Evolutionary conservation across 139 green algal species (phyloP), one percentile per base, ranked within the genome.

Genomic region (Chlamydomonas sphaeroides): DNA sequence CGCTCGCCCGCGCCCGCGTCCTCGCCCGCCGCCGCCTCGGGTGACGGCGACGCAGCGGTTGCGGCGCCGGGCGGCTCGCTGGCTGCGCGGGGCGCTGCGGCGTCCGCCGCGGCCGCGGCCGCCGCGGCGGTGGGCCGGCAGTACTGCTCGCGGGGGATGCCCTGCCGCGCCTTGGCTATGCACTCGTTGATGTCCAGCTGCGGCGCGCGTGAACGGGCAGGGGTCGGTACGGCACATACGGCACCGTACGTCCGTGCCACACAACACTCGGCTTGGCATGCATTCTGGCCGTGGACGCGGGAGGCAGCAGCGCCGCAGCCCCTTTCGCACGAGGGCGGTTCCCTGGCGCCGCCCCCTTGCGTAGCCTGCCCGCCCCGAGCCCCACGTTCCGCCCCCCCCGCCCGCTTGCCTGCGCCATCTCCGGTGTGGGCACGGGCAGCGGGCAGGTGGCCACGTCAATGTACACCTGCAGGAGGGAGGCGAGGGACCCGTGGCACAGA

Each of bases 401-500:
- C 62, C 30, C 41, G 11, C 71, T 26, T 38, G 88, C 78, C 65
- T 78, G 73, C 20, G 76, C 78, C 88, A 97, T 93, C 66, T 93
- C 89, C 25, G 92, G 85, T 2, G 85, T 77, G 0, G 89, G 82
- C 76, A 53, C 84, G 18, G 95, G 94, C 76, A 94, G 62, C 14
- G 95, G 95, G 56, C 90, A 93, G n/a, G 63, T 79, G 20, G 88
- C 80, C 3, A 85, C 85, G 26, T 96, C 86, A 15, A 98, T 91
- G 84, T 98, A 99, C 2, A 28, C n/a, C 56, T 62, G 56, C 23
- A 14, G 45, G n/a, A n/a, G n/a, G n/a, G n/a, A n/a, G n/a, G n/a
- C n/a, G n/a, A n/a, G n/a, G n/a, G n/a, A n/a, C n/a, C n/a, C n/a
- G n/a, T n/a, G n/a, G n/a, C n/a, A n/a, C n/a, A n/a, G n/a, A n/a